These are phyloP conservation scores for Solanum sparsipilum DNA, from an alignment of 257 asterid species.

Conservation along the genomic window DNA sequence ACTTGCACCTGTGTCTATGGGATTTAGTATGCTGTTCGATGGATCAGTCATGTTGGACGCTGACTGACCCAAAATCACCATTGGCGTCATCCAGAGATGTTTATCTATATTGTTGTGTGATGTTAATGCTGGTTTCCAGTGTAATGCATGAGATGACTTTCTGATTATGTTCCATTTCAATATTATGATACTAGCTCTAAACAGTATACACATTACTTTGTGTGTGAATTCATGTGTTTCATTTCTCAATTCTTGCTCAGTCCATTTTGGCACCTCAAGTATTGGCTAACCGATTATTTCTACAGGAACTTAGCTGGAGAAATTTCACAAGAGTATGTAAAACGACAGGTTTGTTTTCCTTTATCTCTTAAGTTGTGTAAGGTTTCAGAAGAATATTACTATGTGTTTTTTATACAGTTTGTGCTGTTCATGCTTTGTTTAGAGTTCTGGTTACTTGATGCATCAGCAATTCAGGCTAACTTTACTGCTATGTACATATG, in stretches of 20 bases:
- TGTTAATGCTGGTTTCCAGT: background rate
- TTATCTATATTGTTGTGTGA: background rate
- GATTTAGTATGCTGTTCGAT: background rate
- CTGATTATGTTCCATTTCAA: background rate
- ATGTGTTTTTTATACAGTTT: background rate
- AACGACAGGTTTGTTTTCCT: conserved; percentile 56
- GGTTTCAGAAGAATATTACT: background rate
- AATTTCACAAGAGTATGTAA: conserved; percentile 67
- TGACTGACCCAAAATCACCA: background rate
- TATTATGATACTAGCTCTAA: background rate
- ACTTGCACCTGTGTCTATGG: background rate
- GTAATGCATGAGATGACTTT: background rate
- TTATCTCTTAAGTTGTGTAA: background rate
- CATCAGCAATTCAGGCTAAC: background rate
- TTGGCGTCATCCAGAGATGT: background rate
- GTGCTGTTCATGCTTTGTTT: background rate
- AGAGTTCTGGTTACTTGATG: background rate
- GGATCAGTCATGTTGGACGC: background rate
- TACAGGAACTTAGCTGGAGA: conserved; percentile 93
- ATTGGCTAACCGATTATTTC: background rate
- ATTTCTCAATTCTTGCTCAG: background rate
- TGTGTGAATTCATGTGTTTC: background rate
- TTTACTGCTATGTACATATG: background rate
- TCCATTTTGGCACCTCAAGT: background rate
- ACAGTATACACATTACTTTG: background rate